Base-by-base conservation (phyloP, 139 green algal species). In the Chlorella sp. region DNA sequence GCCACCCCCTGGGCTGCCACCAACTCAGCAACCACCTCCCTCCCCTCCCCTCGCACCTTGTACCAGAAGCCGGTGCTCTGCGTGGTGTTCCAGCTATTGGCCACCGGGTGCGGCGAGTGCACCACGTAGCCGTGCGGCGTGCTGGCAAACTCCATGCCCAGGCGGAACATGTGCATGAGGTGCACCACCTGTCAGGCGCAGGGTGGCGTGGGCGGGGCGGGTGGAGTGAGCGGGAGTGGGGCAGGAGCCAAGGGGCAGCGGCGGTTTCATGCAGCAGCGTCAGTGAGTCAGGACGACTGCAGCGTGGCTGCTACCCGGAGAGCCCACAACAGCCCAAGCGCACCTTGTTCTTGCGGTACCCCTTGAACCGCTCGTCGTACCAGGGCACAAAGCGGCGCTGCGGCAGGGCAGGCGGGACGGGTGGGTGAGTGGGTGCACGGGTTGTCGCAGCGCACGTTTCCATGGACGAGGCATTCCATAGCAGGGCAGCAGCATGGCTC, bases 291-390 rank as follows among this genome's bases (percentile, higher is more conserved):
- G n/a, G n/a, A n/a, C n/a, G n/a, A n/a, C n/a, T n/a, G n/a, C n/a
- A n/a, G n/a, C n/a, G n/a, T n/a, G n/a, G n/a, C n/a, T n/a, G n/a
- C n/a, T n/a, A n/a, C n/a, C n/a, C n/a, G n/a, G n/a, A n/a, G n/a
- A n/a, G n/a, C n/a, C n/a, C n/a, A n/a, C n/a, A n/a, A n/a, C 20
- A 67, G 13, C 18, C 51, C 30, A 55, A 17, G 32, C 80, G 13
- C 68, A 90, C 80, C 78, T 91, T 91, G 80, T 91, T 83, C 57
- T 76, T 65, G 41, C 82, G 81, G 62, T 90, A 89, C 20, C 88
- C 88, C 64, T 80, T 84, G 86, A 91, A 91, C 20, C 88, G 85
- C 81, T 88, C 88, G 68, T 91, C 88, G 74, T 89, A 91, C 86
- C 86, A 91, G 62, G 88, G 88, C 68, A 88, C 70, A 13, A 82